Evolutionary conservation across 163 green algal genomes (phyloP), one percentile per base, ranked within the genome.

Genomic region (Scenedesmus sp.): DNA sequence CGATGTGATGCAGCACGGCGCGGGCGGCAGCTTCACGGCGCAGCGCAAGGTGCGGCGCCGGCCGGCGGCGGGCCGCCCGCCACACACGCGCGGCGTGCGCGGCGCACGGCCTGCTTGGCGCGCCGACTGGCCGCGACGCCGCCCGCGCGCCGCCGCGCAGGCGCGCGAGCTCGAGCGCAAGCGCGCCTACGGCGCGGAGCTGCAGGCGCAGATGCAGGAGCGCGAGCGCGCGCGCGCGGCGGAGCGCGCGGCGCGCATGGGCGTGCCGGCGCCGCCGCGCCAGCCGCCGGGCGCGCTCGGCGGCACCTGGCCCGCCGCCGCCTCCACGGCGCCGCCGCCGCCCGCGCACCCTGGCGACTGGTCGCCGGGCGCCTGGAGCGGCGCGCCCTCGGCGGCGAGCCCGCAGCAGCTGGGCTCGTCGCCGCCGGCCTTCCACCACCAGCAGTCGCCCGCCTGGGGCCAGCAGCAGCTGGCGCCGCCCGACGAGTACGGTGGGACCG

Each of bases 151-250:
- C 24, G 50, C 6, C 20, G 18, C 50, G 11, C 18, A 81, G 74
- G 29, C 60, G 10, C 74, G n/a, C 13, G 62, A 81, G 26, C n/a
- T 58, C 9, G 74, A 75, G 26, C 63, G 47, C 18, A 81, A 81
- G 29, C 44, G 34, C 26, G 74, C 63, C 31, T 81, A 81, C 64
- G 74, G 36, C 48, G 74, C 74, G 50, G 74, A 81, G 51, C 51
- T 81, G 36, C 50, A 81, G 39, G 74, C 51, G 26, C 74, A 81
- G 63, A 81, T 81, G 63, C 63, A 73, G 22, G 74, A 81, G 44
- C 22, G 31, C 18, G 33, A 70, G 44, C 34, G 13, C 1, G 62
- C 51, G 31, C 34, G 26, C 33, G 51, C 69, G 31, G 47, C 29
- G 33, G 74, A 81, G 17, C 50, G 74, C 14, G 24, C 42, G 36